Percentiles rank a stretch among this genome's conserved stretches.
Evolutionary conservation across 2,329 filamentous ascomycete genomes (phyloP).

Genomic region (Mycosphaerella sp.): DNA sequence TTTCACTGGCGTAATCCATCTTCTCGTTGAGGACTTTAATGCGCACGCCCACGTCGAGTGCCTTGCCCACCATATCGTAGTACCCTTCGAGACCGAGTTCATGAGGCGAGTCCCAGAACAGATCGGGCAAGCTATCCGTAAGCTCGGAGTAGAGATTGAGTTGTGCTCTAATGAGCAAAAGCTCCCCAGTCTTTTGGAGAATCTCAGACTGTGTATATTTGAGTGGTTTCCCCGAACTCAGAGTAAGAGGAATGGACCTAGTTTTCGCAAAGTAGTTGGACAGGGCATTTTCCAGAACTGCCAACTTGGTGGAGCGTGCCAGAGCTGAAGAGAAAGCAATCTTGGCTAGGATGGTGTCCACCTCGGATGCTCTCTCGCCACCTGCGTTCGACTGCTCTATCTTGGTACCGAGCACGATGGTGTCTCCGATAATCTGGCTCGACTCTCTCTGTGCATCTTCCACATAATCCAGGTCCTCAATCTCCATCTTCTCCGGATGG

Average conservation of each 20-base stretch:
- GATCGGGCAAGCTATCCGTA: constrained; percentile 87
- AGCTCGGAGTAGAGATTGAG: constrained; percentile 96
- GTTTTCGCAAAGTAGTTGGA: constrained; percentile 82
- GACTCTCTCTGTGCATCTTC: constrained; percentile 66
- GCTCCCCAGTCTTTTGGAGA: constrained; percentile 85
- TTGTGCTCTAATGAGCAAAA: constrained; percentile 81
- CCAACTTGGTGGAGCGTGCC: constrained; percentile 86
- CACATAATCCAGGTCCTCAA: constrained; percentile 82
- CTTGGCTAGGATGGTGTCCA: constrained; percentile 72
- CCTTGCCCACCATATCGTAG: constrained; percentile 86
- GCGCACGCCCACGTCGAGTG: constrained; percentile 82
- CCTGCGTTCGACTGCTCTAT: neutral
- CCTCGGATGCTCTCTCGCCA: constrained; percentile 17
- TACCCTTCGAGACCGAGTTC: constrained; percentile 89
- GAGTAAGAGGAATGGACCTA: constrained; percentile 68
- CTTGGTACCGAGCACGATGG: constrained; percentile 81
- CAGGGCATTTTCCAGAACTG: constrained; percentile 78
- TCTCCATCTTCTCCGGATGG: constrained; percentile 66
- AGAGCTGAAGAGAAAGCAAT: constrained; percentile 95
- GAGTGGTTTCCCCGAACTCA: constrained; percentile 60
- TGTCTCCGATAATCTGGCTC: constrained; percentile 76
- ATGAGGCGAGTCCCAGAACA: constrained; percentile 91
- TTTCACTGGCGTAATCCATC: constrained; percentile 96
- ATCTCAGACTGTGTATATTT: constrained; percentile 70
- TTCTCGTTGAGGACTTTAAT: constrained; percentile 93